A percentile compares a stretch with the other conserved stretches of the same genome.
Evolutionary conservation across 139 green algal genomes (phyloP).

Genomic region (Closterium sp.): DNA sequence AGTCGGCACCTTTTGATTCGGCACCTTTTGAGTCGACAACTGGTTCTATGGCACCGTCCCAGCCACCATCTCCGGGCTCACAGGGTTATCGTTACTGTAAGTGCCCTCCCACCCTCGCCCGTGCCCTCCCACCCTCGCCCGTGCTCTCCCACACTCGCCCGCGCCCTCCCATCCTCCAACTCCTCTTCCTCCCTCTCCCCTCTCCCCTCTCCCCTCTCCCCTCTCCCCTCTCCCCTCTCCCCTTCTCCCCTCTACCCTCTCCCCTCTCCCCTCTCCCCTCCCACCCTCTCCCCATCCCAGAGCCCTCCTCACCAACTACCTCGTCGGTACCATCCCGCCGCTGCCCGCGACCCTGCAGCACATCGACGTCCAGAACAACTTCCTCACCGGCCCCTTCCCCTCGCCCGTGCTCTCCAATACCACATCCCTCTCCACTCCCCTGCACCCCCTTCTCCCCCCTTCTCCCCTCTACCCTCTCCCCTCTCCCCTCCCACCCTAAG

Average conservation of each 20-base stretch:
- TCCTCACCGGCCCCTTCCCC: background rate
- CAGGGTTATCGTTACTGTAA: background rate
- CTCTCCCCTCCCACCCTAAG: too few species aligned
- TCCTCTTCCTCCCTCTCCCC: conserved; percentile 1
- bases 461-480: too few species aligned
- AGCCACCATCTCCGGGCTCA: background rate
- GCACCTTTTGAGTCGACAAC: too few species aligned
- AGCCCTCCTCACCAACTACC: background rate
- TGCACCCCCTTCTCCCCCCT: too few species aligned
- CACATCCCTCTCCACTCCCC: too few species aligned
- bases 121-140: too few species aligned
- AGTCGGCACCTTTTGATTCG: too few species aligned
- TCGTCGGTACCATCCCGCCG: background rate
- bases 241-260: background rate
- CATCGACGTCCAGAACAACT: background rate
- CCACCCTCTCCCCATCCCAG: too few species aligned
- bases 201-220: background rate
- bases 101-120: background rate
- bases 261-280: background rate
- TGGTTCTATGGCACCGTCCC: background rate
- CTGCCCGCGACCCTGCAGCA: background rate
- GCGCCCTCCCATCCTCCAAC: background rate
- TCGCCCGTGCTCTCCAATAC: too few species aligned
- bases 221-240: background rate
- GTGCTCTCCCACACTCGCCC: background rate